Percentiles rank a stretch among this genome's conserved stretches.
These are phyloP conservation scores for Darksidea phi DNA, from an alignment of 495 filamentous ascomycete species.

Conservation along the genomic window DNA sequence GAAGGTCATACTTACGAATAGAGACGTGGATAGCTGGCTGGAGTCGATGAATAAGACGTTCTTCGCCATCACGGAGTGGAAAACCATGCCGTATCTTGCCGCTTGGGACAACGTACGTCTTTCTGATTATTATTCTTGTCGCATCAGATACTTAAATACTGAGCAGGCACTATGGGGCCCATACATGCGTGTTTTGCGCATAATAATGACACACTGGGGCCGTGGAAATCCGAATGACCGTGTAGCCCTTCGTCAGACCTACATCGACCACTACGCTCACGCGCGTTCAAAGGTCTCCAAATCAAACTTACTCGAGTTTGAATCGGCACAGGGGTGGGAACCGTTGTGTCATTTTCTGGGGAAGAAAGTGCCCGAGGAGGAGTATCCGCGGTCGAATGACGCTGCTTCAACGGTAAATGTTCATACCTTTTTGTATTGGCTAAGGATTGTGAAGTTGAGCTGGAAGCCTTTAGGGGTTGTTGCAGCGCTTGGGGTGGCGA, in stretches of 20 bases:
- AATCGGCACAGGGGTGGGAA: constrained; percentile 6
- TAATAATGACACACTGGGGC: neutral
- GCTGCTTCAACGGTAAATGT: constrained; percentile 6
- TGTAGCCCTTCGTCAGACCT: constrained; percentile 10
- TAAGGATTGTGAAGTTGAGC: neutral
- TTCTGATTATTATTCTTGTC: no score
- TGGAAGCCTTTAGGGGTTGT: neutral
- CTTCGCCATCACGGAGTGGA: neutral
- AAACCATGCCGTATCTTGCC: neutral
- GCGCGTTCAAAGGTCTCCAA: constrained; percentile 1
- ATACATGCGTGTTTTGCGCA: neutral
- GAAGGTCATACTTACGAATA: constrained; percentile 33
- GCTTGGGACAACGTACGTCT: neutral
- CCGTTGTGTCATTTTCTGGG: constrained; percentile 15
- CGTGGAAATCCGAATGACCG: neutral
- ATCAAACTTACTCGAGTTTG: constrained; percentile 8
- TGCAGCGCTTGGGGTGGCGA: neutral
- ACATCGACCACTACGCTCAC: constrained; percentile 12
- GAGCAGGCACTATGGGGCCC: constrained; percentile 1
- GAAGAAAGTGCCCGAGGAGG: neutral
- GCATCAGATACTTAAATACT: neutral
- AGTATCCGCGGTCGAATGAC: constrained; percentile 13
- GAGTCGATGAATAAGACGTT: constrained; percentile 7
- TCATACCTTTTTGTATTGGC: constrained; percentile 1
- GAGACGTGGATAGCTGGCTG: constrained; percentile 17